These are phyloP conservation scores for Yamadazyma taylorii DNA, from an alignment of 1,139 yeast species.

Conservation along the genomic window DNA sequence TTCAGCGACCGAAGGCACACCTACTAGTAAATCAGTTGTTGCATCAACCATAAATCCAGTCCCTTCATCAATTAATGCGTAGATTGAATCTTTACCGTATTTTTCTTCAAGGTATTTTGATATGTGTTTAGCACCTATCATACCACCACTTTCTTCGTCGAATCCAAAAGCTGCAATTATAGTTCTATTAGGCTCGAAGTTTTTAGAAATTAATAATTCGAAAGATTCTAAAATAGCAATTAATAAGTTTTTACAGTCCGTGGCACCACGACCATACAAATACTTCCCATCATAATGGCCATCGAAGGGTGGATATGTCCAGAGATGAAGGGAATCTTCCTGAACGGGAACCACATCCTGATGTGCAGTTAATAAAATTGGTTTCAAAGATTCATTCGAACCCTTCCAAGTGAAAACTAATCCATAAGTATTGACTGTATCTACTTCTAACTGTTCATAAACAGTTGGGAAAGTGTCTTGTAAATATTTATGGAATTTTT, in stretches of 20 bases:
- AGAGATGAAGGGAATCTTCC: constrained; percentile 50
- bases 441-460: constrained; percentile 47
- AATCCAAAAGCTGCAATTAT: constrained; percentile 45
- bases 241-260: constrained; percentile 43
- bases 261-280: constrained; percentile 43
- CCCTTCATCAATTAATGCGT: constrained; percentile 46
- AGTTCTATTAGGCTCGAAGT: constrained; percentile 35
- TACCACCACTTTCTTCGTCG: constrained; percentile 44
- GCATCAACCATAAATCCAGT: constrained; percentile 30
- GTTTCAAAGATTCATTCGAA: constrained; percentile 50
- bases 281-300: constrained; percentile 63
- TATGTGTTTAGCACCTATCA: constrained; percentile 33
- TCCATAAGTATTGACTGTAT: constrained; percentile 64
- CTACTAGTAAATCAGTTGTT: constrained; percentile 33
- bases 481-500: constrained; percentile 56
- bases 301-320: constrained; percentile 71
- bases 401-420: constrained; percentile 71
- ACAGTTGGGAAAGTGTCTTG: constrained; percentile 59
- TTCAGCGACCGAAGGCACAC: constrained; percentile 41
- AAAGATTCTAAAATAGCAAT: constrained; percentile 40
- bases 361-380: constrained; percentile 71
- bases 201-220: constrained; percentile 32
- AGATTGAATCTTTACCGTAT: constrained; percentile 36
- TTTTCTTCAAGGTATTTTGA: constrained; percentile 29
- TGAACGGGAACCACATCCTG: constrained; percentile 87